Percentiles rank a stretch among this genome's conserved stretches.
Conservation (phyloP, 139 green algal species). For the Asterochloris sp. region DNA sequence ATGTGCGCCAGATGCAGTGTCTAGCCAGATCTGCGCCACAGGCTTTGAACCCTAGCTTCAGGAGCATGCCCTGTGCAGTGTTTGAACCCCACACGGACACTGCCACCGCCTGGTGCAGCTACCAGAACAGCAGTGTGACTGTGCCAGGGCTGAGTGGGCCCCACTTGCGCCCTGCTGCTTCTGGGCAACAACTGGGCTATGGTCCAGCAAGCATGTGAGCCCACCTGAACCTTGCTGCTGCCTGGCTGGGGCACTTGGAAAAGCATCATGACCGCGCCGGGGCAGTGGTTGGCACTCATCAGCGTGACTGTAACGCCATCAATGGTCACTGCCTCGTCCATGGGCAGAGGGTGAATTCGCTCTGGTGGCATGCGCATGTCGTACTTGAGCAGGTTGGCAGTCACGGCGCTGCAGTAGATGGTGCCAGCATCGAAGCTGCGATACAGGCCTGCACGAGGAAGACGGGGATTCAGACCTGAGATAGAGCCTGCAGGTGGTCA, state of each 20-base stretch:
- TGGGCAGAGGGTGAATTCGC: slow-evolving; percentile 28
- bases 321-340: slow-evolving; percentile 29
- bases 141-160: no score
- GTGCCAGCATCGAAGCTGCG: slow-evolving; percentile 37
- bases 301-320: slow-evolving; percentile 52
- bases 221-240: neutral
- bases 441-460: slow-evolving; percentile 29
- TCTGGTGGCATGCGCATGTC: slow-evolving; percentile 40
- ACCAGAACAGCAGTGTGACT: no score
- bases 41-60: no score
- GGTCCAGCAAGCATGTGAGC: no score
- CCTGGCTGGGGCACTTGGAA: slow-evolving; percentile 36
- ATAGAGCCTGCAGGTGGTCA: no score
- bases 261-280: slow-evolving; percentile 67
- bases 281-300: slow-evolving; percentile 82
- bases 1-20: no score
- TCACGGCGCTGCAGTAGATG: slow-evolving; percentile 64
- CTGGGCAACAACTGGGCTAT: no score
- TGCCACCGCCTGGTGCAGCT: no score
- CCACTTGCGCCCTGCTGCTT: no score
- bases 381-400: slow-evolving; percentile 43
- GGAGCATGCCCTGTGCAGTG: no score
- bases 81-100: no score
- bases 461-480: neutral
- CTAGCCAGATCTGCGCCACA: no score